phyloP scores from a whole-genome alignment of 129 eudicot species.

The Daucus carota region DNA sequence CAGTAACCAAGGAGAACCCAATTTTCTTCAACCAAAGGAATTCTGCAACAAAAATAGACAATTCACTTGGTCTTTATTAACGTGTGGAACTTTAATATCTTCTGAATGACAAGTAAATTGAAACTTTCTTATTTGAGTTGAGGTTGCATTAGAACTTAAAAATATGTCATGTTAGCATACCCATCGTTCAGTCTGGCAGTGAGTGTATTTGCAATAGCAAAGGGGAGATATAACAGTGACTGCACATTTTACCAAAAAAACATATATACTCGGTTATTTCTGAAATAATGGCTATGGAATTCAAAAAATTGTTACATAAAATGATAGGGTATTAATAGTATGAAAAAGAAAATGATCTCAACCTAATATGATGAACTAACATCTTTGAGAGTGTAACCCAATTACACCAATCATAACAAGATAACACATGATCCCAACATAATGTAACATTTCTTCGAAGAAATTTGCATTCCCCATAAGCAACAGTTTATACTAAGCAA shows the following conservation, averaged over 20 bases:
- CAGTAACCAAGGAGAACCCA: constrained; percentile 87
- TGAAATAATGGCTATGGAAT: background rate
- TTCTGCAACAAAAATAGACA: constrained; percentile 34
- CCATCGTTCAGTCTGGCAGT: constrained; percentile 89
- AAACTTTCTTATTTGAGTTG: background rate
- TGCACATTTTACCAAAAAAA: constrained; percentile 32
- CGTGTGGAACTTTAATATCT: background rate
- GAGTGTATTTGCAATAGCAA: constrained; percentile 93
- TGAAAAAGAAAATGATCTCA: no score
- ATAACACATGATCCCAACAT: background rate
- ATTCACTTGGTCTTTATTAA: background rate
- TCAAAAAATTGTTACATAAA: background rate
- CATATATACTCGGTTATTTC: background rate
- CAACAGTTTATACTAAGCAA: background rate
- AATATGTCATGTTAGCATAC: constrained; percentile 28
- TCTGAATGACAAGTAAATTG: background rate
- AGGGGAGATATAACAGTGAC: constrained; percentile 79
- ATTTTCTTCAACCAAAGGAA: constrained; percentile 76
- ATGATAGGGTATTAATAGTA: background rate
- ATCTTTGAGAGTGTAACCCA: background rate
- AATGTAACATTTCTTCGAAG: background rate
- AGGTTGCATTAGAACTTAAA: background rate
- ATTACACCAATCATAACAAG: background rate
- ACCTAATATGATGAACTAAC: no score
- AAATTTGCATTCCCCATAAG: background rate